A percentile compares a stretch with the other conserved stretches of the same genome.
These are phyloP conservation scores for Daldinia decipiens DNA, from an alignment of 495 filamentous ascomycete species.

Conservation along the genomic window DNA sequence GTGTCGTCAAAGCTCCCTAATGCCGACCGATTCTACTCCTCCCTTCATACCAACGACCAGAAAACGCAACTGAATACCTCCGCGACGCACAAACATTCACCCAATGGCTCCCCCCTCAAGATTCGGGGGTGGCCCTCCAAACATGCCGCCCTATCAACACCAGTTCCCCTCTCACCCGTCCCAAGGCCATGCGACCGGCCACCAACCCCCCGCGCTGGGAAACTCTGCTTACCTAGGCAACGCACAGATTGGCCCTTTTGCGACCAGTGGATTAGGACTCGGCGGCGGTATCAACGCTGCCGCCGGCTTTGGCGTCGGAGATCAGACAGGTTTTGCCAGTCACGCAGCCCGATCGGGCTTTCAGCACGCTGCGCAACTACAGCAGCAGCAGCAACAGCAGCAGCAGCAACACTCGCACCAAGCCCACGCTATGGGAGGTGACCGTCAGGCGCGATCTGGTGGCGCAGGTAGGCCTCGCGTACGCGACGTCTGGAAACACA, in stretches of 20 bases:
- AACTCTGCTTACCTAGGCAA: constrained; percentile 59
- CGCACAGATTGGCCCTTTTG: constrained; percentile 75
- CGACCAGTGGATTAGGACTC: constrained; percentile 69
- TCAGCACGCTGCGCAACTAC: constrained; percentile 77
- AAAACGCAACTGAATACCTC: constrained; percentile 20
- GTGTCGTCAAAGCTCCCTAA: constrained; percentile 24
- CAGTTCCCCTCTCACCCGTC: constrained; percentile 56
- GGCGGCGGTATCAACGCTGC: constrained; percentile 58
- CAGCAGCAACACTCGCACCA: constrained; percentile 61
- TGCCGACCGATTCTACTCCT: constrained; percentile 18
- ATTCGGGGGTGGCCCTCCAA: constrained; percentile 47
- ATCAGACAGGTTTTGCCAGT: constrained; percentile 85
- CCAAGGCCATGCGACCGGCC: constrained; percentile 52
- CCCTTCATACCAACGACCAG: constrained; percentile 23
- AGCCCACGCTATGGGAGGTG: constrained; percentile 59
- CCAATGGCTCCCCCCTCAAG: constrained; percentile 47
- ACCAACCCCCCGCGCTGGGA: constrained; percentile 51
- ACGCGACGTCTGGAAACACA: constrained; percentile 93
- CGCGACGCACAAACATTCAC: constrained; percentile 1
- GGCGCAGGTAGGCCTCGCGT: constrained; percentile 74
- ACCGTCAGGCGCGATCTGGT: constrained; percentile 53
- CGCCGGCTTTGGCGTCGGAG: constrained; percentile 66
- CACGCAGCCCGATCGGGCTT: constrained; percentile 90
- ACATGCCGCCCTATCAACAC: constrained; percentile 58
- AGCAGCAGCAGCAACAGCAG: constrained; percentile 58